phyloP scores from a whole-genome alignment of 179 eudicot species.

The Spinacia oleracea region DNA sequence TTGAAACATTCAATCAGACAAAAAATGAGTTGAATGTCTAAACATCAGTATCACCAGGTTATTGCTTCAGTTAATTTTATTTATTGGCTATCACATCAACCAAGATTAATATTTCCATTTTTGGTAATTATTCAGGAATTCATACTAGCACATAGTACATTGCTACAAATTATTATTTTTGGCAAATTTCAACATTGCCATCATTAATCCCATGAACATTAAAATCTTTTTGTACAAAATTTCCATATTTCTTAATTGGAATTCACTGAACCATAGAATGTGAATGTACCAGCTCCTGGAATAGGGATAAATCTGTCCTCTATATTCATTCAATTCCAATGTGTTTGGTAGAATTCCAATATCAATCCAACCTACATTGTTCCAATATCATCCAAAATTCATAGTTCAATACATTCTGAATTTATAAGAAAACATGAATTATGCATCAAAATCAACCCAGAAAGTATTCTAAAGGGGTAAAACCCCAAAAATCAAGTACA shows the following conservation, averaged over 20 bases:
- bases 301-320: neutral
- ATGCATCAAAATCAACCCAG: neutral
- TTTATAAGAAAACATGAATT: neutral
- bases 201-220: neutral
- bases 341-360: neutral
- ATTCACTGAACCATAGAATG: neutral
- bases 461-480: neutral
- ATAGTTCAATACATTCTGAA: neutral
- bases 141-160: conserved; percentile 1
- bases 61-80: too few relatives aligned
- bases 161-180: too few relatives aligned
- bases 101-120: neutral
- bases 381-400: neutral
- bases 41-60: conserved; percentile 9
- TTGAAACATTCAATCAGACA: neutral
- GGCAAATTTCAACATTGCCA: neutral
- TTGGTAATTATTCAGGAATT: neutral
- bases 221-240: neutral
- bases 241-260: neutral
- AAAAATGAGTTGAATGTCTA: neutral
- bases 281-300: neutral
- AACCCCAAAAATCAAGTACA: neutral
- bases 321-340: conserved; percentile 9
- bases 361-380: neutral
- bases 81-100: neutral